Base-by-base conservation (phyloP, 805 yeast genomes). In the Scheffersomyces coipomensis region DNA sequence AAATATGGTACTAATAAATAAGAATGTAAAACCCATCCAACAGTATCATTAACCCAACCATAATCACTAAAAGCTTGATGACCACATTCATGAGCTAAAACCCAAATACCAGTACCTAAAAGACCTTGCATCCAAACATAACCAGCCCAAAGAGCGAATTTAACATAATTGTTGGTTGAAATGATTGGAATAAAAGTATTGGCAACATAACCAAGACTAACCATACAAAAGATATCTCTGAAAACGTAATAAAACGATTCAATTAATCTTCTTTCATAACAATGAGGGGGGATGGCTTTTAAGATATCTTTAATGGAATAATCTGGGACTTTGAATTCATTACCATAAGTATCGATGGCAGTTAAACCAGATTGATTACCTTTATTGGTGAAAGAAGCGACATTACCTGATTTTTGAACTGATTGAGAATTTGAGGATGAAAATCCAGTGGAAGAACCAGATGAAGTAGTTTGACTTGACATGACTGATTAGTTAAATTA, bases 51-150 rank as follows among this genome's bases (percentile, higher is more conserved):
- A 47, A 85, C 80, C 67, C 73, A 63, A 29, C 79, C 80, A 56
- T 80, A 81, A 53, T 83, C 86, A 29, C 84, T 74, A 63, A 88
- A 88, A 17, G 95, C 95, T 51, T 80, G 84, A 62, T 87, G 96
- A 44, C 96, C 96, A 71, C 96, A 87, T 64, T 87, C 96, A 64
- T 87, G 96, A 38, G 95, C 93, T 66, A 87, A 57, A 35, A 87
- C 84, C 95, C 83, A 79, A 37, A 78, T 56, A 32, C 85, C 84
- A 40, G 76, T 71, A 5, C 79, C 78, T 47, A 76, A 70, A 42
- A 76, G 61, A 39, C 81, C 76, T 46, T 78, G 77, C 33, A 66
- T 55, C 38, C 73, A 55, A 15, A 79, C 61, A 55, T 84, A 81
- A 13, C 57, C 62, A 29, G 71, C 48, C 91, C 93, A 86, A 34